phyloP scores from a whole-genome alignment of 352 stramenopile species.

The Phytopythium oedochilum region DNA sequence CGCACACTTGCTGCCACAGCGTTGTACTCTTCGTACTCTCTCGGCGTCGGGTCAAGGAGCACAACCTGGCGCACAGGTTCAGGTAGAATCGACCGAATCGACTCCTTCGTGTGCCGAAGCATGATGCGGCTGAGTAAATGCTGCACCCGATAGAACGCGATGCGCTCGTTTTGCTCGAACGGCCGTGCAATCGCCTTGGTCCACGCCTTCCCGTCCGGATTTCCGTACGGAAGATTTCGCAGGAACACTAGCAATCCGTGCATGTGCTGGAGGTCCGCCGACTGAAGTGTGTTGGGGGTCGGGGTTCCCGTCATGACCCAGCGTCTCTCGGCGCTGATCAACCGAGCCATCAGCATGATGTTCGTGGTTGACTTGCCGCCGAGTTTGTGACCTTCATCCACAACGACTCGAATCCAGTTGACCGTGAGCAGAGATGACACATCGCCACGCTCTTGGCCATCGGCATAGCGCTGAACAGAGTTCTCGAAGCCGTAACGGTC shows the following conservation, averaged over 20 bases:
- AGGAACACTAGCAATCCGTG: constrained; percentile 91
- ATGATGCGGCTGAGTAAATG: constrained; percentile 89
- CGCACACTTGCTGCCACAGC: constrained; percentile 53
- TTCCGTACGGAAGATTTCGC: constrained; percentile 82
- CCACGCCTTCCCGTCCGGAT: constrained; percentile 66
- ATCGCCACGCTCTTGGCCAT: constrained; percentile 46
- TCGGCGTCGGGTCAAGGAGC: constrained; percentile 60
- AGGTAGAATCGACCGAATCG: constrained; percentile 67
- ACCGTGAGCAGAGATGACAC: constrained; percentile 57
- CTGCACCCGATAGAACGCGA: constrained; percentile 70
- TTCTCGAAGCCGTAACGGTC: constrained; percentile 71
- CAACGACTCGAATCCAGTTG: constrained; percentile 89
- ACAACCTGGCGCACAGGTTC: constrained; percentile 42
- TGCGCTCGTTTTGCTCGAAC: constrained; percentile 55
- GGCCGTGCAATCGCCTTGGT: constrained; percentile 68
- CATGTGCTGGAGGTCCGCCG: constrained; percentile 85
- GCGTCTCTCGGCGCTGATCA: constrained; percentile 78
- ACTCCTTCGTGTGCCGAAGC: constrained; percentile 93
- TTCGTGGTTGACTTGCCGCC: constrained; percentile 56
- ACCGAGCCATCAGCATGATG: constrained; percentile 78
- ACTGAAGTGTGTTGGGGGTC: constrained; percentile 86
- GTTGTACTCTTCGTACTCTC: constrained; percentile 73
- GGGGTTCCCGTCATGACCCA: constrained; percentile 98
- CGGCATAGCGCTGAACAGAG: constrained; percentile 34
- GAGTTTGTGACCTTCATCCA: constrained; percentile 96